A percentile compares a stretch with the other conserved stretches of the same genome.
Conservation (phyloP, 177 flowering plant species). For the Tripterygium wilfordii region DNA sequence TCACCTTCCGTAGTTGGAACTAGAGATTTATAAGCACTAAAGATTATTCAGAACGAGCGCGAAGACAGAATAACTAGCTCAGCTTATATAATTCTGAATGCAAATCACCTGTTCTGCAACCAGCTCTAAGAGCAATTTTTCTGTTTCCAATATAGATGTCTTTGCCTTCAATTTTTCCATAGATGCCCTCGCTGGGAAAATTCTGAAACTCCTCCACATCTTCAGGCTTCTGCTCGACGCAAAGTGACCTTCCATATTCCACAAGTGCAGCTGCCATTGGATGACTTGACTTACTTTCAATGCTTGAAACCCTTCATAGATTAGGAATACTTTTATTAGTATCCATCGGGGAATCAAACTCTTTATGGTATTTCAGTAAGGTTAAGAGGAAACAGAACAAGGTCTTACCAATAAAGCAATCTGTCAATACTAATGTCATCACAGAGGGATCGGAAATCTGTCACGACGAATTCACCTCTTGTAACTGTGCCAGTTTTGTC, state of each 20-base stretch:
- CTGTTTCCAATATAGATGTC: slow-evolving; percentile 62
- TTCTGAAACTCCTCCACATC: slow-evolving; percentile 58
- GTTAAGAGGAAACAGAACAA: neutral
- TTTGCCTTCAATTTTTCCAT: slow-evolving; percentile 65
- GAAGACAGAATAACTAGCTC: neutral
- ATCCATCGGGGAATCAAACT: too few relatives aligned
- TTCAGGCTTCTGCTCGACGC: slow-evolving; percentile 63
- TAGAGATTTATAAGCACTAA: slow-evolving; percentile 14
- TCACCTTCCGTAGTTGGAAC: slow-evolving; percentile 36
- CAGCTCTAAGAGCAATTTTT: slow-evolving; percentile 61
- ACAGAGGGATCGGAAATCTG: slow-evolving; percentile 34
- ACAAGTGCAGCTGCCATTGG: slow-evolving; percentile 87
- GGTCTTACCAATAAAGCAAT: slow-evolving; percentile 67
- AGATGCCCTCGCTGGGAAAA: slow-evolving; percentile 87
- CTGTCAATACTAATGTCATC: slow-evolving; percentile 36
- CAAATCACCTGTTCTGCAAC: slow-evolving; percentile 47
- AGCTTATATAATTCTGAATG: too few relatives aligned
- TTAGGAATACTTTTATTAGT: neutral
- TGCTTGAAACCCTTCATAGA: slow-evolving; percentile 75
- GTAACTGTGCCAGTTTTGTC: slow-evolving; percentile 95
- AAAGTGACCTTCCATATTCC: slow-evolving; percentile 42
- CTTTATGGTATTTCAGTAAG: too few relatives aligned
- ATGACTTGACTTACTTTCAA: slow-evolving; percentile 94
- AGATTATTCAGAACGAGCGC: too few relatives aligned
- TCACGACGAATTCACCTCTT: slow-evolving; percentile 67